Percentiles rank a stretch among this genome's conserved stretches.
phyloP scores from a whole-genome alignment of 169 alveolate genomes.

The Eimeria praecox region DNA sequence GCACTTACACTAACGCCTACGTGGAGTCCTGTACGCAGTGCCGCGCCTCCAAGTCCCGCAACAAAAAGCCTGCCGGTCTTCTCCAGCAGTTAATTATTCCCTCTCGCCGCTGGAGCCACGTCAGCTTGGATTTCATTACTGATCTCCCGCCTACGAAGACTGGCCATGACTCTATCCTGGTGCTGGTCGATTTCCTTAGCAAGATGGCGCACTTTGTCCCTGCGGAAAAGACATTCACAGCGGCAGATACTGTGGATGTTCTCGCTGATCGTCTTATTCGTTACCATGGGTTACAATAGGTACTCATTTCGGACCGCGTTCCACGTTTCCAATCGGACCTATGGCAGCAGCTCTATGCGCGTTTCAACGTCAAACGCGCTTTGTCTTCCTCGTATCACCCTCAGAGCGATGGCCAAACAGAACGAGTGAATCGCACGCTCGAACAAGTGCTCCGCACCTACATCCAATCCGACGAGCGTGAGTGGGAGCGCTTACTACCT shows the following conservation, averaged over 20 bases:
- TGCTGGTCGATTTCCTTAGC: not conserved
- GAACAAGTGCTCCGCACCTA: too few relatives aligned
- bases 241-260: not conserved
- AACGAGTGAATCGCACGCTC: too few relatives aligned
- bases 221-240: not conserved
- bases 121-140: not conserved
- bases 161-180: not conserved
- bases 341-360: not conserved
- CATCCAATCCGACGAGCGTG: too few relatives aligned
- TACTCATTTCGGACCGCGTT: conserved; percentile 4
- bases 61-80: conserved; percentile 15
- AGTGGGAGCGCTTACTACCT: too few relatives aligned
- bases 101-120: not conserved
- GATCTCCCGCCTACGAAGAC: not conserved
- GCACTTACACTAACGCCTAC: not conserved
- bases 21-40: conserved; percentile 15
- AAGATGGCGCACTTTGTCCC: conserved; percentile 6
- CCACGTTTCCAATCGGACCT: not conserved
- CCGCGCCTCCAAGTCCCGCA: not conserved
- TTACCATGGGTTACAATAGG: not conserved
- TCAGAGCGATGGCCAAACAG: too few relatives aligned
- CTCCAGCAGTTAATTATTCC: not conserved
- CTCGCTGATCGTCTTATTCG: not conserved
- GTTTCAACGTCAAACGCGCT: not conserved
- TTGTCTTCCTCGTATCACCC: not conserved